Base-by-base conservation (phyloP, 1,284 basidiomycete species). In the Thecaphora frezii region DNA sequence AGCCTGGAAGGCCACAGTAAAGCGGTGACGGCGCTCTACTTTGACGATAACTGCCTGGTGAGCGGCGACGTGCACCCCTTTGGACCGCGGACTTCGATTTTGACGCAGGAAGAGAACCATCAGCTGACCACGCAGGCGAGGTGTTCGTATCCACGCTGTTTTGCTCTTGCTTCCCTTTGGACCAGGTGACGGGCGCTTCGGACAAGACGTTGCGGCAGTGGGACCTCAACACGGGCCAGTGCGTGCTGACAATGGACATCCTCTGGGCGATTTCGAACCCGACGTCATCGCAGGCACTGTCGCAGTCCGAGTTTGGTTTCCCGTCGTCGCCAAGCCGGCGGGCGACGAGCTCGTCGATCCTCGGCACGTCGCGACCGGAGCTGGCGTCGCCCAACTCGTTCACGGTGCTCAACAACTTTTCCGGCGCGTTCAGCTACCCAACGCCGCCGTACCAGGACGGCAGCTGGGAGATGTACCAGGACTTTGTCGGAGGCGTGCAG, bases 241-340 rank as follows among this genome's bases (percentile, higher is more conserved):
- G 94, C 79, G 88, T 98, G 46, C 88, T 97, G 83, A 96, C 94
- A 13, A 99, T 99, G 96, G 96, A 99, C 81, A 96, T 99, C 59
- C 86, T 99, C 19, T 99, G 96, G 96, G 94, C 94, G 3, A 97
- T 98, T 70, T 91, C 91, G 18, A 94, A 98, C 81, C 88, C 92
- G 1, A 84, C 88, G 10, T 80, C 84, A n/a, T 78, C 83, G 70
- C 84, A 62, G 79, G 51, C 76, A 82, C 55, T 74, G 10, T 74
- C 76, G 19, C 58, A 62, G 40, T 66, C 64, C 51, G 64, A 66
- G 30, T 66, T 66, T 24, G 74, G 73, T 41, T 64, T 59, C 49
- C 73, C 62, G 46, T 61, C 81, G 54, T 77, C 78, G n/a, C 72
- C 44, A 54, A 78, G 65, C 86, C 88, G 77, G 24, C 60, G 57